Evolutionary conservation across 441 rosid species (phyloP).

Genomic region (Gossypium trilobum): DNA sequence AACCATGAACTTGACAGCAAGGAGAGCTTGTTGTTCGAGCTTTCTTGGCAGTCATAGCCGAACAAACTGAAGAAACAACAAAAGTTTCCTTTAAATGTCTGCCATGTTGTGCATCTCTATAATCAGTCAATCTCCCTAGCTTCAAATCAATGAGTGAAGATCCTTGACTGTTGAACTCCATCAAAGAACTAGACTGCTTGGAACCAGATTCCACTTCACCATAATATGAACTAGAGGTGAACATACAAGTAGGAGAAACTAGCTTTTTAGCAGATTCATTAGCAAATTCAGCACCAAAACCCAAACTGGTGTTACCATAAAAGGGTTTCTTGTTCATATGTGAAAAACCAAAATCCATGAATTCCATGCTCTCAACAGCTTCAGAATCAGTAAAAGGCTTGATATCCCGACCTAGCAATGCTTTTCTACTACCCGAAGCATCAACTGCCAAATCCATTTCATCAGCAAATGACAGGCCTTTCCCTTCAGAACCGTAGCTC

Average conservation of each 20-base stretch:
- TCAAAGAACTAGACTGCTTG: slow-evolving; percentile 27
- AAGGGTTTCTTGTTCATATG: slow-evolving; percentile 25
- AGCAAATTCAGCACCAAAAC: slow-evolving; percentile 13
- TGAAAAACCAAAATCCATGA: slow-evolving; percentile 25
- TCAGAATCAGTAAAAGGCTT: slow-evolving; percentile 24
- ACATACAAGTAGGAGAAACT: slow-evolving; percentile 26
- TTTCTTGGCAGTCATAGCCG: slow-evolving; percentile 33
- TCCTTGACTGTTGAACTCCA: slow-evolving; percentile 32
- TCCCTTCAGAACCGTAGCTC: slow-evolving; percentile 34
- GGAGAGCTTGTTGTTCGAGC: slow-evolving; percentile 23
- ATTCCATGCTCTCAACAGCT: slow-evolving; percentile 17
- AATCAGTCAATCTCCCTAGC: slow-evolving; percentile 45
- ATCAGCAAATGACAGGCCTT: slow-evolving; percentile 19
- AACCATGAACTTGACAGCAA: slow-evolving; percentile 52
- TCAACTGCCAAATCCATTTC: slow-evolving; percentile 29
- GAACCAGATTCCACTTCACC: slow-evolving; percentile 33
- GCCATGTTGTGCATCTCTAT: neutral
- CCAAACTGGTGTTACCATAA: slow-evolving; percentile 4
- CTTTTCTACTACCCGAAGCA: slow-evolving; percentile 26
- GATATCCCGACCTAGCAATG: slow-evolving; percentile 29
- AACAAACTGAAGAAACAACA: slow-evolving; percentile 25
- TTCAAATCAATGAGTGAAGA: slow-evolving; percentile 46
- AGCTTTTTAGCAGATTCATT: slow-evolving; percentile 11
- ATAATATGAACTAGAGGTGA: slow-evolving; percentile 21
- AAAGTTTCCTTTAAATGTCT: slow-evolving; percentile 2